Conservation (phyloP, 2,329 filamentous ascomycete species). For the Paecilomyces niveus region DNA sequence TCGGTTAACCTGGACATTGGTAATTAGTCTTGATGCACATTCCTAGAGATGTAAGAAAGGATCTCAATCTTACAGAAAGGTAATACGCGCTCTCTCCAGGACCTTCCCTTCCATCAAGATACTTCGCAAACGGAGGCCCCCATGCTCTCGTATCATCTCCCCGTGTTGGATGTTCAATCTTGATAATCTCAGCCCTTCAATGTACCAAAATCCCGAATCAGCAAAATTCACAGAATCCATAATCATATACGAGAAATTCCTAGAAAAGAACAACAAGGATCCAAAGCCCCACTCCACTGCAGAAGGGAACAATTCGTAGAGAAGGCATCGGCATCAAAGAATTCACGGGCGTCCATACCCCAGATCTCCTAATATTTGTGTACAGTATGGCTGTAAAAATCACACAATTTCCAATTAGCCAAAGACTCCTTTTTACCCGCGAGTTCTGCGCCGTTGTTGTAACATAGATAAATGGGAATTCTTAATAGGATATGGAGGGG, state of each 20-base stretch:
- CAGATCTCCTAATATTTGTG: constrained; percentile 38
- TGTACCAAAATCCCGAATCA: not conserved
- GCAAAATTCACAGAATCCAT: not conserved
- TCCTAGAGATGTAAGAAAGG: not conserved
- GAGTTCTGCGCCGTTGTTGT: not conserved
- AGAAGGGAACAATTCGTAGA: not conserved
- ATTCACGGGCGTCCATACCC: not conserved
- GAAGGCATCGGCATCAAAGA: not conserved
- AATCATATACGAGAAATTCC: not conserved
- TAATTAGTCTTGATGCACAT: not conserved
- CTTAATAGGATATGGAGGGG: not conserved
- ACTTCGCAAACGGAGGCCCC: constrained; percentile 7
- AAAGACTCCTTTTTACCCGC: too few species aligned
- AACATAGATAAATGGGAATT: not conserved
- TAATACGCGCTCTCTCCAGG: constrained; percentile 8
- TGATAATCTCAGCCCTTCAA: constrained; percentile 10
- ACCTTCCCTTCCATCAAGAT: constrained; percentile 1
- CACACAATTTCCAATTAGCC: not conserved
- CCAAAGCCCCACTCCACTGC: constrained; percentile 4
- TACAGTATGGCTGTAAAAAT: constrained; percentile 27
- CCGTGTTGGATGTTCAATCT: constrained; percentile 32
- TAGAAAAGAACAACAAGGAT: not conserved
- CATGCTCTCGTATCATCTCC: constrained; percentile 19
- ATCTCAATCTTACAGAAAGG: not conserved
- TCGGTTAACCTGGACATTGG: constrained; percentile 61